Conservation (phyloP, 108 stramenopile genomes). For the Stephanodiscus minutulus region DNA sequence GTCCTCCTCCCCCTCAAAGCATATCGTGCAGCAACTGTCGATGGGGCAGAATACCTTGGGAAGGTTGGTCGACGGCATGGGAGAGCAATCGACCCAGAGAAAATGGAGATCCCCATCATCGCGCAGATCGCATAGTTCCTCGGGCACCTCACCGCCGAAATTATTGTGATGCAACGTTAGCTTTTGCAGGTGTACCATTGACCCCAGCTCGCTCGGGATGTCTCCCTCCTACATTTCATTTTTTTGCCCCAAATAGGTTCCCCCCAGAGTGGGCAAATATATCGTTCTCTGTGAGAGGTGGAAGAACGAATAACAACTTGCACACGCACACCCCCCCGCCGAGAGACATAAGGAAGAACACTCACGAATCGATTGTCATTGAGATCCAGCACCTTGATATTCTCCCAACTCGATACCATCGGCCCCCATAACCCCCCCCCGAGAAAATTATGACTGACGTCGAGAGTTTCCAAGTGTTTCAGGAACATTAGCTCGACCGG, state of each 20-base stretch:
- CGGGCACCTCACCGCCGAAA: background rate
- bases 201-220: background rate
- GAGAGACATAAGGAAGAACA: too few species aligned
- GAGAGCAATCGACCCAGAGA: slow-evolving; percentile 5
- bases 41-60: slow-evolving; percentile 27
- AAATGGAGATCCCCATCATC: background rate
- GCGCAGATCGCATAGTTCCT: background rate
- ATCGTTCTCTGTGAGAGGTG: background rate
- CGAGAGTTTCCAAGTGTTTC: background rate
- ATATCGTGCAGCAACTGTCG: slow-evolving; percentile 37
- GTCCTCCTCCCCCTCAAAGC: slow-evolving; percentile 36
- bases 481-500: slow-evolving; percentile 3
- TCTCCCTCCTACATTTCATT: background rate
- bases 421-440: slow-evolving; percentile 3
- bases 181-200: background rate
- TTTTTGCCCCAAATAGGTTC: background rate
- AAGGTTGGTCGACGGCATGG: slow-evolving; percentile 10
- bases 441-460: slow-evolving; percentile 3
- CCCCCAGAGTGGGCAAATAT: too few species aligned
- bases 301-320: background rate
- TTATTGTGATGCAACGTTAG: slow-evolving; percentile 1
- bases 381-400: slow-evolving; percentile 2
- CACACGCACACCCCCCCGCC: too few species aligned
- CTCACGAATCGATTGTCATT: slow-evolving; percentile 17
- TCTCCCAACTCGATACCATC: background rate